These are phyloP conservation scores for Tetradesmus lagerheimii DNA, from an alignment of 139 green algal genomes.

Conservation along the genomic window DNA sequence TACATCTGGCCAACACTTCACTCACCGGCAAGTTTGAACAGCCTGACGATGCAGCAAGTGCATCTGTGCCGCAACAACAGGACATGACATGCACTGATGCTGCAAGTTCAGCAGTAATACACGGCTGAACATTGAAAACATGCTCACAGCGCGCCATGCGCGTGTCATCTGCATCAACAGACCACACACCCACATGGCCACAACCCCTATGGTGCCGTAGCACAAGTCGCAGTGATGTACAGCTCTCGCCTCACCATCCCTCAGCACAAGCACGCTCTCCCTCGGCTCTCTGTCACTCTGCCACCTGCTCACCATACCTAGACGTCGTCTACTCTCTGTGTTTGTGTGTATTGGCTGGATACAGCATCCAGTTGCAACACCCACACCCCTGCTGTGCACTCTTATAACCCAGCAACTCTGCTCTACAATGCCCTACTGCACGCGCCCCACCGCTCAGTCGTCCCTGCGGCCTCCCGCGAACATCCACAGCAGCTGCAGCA, in stretches of 20 bases:
- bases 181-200: no score
- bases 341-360: no score
- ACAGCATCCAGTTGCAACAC: not conserved
- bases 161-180: no score
- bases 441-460: not conserved
- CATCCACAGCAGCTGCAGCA: conserved; percentile 59
- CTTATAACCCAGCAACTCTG: not conserved
- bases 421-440: not conserved
- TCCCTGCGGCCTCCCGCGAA: conserved; percentile 9
- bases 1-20: no score
- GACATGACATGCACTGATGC: no score
- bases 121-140: no score
- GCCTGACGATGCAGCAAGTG: no score
- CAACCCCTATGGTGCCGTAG: not conserved
- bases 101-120: no score
- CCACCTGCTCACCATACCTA: not conserved
- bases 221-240: not conserved
- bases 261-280: not conserved
- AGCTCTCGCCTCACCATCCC: not conserved
- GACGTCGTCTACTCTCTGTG: no score
- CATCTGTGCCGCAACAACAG: no score
- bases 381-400: not conserved
- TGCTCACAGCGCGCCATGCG: no score
- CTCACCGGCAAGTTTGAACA: no score
- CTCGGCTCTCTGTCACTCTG: not conserved